Evolutionary conservation across 768 basidiomycete species (phyloP).

Genomic region (Mycena olivaceomarginata): DNA sequence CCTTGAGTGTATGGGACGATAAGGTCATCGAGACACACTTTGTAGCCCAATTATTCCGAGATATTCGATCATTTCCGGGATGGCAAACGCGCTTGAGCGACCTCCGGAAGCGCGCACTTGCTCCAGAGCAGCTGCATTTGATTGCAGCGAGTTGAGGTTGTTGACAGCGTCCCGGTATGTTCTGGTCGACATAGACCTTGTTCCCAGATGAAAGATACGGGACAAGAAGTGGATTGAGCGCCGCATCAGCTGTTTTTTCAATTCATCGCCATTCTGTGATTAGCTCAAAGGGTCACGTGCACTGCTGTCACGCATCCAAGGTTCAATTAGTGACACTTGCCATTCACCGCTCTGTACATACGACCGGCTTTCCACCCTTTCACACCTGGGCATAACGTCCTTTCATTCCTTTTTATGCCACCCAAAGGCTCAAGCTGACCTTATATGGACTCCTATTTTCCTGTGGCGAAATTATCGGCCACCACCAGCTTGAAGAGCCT

Average conservation of each 20-base stretch:
- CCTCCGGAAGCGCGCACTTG: conserved; percentile 86
- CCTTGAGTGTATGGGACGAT: conserved; percentile 37
- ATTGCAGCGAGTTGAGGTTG: conserved; percentile 87
- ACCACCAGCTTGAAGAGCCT: conserved; percentile 26
- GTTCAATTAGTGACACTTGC: not conserved
- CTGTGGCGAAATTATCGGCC: conserved; percentile 44
- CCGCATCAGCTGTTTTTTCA: conserved; percentile 36
- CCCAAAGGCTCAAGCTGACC: conserved; percentile 19
- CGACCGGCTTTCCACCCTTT: conserved; percentile 1
- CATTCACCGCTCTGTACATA: conserved; percentile 27
- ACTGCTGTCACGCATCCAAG: not conserved
- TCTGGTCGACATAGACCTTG: conserved; percentile 73
- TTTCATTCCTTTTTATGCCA: conserved; percentile 32
- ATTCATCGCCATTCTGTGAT: conserved; percentile 1
- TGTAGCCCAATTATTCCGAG: conserved; percentile 91
- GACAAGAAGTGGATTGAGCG: conserved; percentile 50
- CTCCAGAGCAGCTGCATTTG: conserved; percentile 95
- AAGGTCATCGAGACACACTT: conserved; percentile 67
- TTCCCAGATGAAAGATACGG: conserved; percentile 41
- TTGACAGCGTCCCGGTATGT: conserved; percentile 86
- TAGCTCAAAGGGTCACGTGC: not conserved
- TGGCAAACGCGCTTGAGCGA: conserved; percentile 75
- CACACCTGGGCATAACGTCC: conserved; percentile 27
- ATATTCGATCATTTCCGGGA: conserved; percentile 95
- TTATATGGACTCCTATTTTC: conserved; percentile 50